A percentile compares a stretch with the other conserved stretches of the same genome.
Conservation (phyloP, 108 stramenopile genomes). For the Cyclotella atomus region DNA sequence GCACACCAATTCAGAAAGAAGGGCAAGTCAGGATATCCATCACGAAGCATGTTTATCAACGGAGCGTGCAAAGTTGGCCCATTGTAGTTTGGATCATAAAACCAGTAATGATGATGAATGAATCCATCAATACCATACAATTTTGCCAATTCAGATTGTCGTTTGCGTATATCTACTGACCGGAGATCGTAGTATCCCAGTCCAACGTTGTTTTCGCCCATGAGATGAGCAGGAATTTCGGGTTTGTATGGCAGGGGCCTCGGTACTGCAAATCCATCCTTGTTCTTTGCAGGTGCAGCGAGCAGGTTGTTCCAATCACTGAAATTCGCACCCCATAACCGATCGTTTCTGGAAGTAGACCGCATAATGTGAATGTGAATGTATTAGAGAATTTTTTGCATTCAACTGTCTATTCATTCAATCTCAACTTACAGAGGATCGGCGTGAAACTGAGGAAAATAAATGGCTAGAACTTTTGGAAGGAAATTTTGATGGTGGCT, state of each 20-base stretch:
- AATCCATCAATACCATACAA: conserved; percentile 71
- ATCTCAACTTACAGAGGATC: too few relatives aligned
- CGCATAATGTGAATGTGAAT: too few relatives aligned
- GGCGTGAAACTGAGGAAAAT: conserved; percentile 74
- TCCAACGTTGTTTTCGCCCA: not conserved
- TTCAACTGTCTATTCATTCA: too few relatives aligned
- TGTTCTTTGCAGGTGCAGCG: conserved; percentile 49
- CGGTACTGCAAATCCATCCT: conserved; percentile 48
- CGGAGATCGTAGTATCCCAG: conserved; percentile 64
- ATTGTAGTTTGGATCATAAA: conserved; percentile 51
- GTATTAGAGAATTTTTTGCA: too few relatives aligned
- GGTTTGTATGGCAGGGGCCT: conserved; percentile 35
- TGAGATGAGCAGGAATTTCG: not conserved
- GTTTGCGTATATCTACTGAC: conserved; percentile 30
- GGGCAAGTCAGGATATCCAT: conserved; percentile 67
- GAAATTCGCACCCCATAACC: conserved; percentile 62
- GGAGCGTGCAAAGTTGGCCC: conserved; percentile 58
- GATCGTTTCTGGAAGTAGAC: too few relatives aligned
- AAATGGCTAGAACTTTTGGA: conserved; percentile 56
- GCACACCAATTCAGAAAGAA: conserved; percentile 70
- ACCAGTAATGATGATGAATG: conserved; percentile 75
- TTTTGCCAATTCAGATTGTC: conserved; percentile 57
- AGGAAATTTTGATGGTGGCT: conserved; percentile 28
- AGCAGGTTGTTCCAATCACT: conserved; percentile 67
- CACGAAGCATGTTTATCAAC: conserved; percentile 59